These are phyloP conservation scores for Backusella mclennaniae DNA, from an alignment of 192 early-diverging fungal species.

Conservation along the genomic window DNA sequence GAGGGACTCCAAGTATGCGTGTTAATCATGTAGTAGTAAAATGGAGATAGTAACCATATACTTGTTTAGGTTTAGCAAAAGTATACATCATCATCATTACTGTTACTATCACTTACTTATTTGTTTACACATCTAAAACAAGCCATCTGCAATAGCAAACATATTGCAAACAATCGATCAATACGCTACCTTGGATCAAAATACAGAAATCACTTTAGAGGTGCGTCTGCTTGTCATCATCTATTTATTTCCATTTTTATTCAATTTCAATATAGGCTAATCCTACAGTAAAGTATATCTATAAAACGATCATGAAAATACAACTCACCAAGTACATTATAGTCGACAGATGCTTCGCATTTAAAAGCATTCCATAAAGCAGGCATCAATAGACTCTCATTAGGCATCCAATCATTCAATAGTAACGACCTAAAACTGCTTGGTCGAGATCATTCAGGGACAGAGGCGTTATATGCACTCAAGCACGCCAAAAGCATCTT, in stretches of 20 bases:
- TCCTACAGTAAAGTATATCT: constrained; percentile 40
- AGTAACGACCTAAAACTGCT: constrained; percentile 34
- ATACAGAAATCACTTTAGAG: constrained; percentile 54
- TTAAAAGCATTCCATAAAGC: constrained; percentile 35
- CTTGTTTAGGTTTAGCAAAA: constrained; percentile 11
- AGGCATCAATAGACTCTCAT: constrained; percentile 51
- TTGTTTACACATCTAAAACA: background rate
- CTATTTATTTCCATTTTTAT: background rate
- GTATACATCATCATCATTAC: background rate
- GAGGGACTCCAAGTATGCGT: constrained; percentile 52
- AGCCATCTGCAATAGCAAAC: constrained; percentile 43
- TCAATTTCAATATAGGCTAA: constrained; percentile 40
- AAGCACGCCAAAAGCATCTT: constrained; percentile 42
- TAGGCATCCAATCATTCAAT: constrained; percentile 56
- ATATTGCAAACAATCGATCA: constrained; percentile 37
- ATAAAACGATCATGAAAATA: too few relatives aligned
- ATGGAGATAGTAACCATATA: background rate
- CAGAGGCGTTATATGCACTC: constrained; percentile 41
- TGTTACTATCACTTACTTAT: background rate
- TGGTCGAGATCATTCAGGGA: constrained; percentile 45
- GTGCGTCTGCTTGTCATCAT: constrained; percentile 15
- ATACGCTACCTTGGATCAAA: constrained; percentile 20
- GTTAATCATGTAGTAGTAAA: background rate
- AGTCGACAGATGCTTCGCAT: constrained; percentile 25
- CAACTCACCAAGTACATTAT: background rate